Evolutionary conservation across 805 yeast genomes (phyloP).

Genomic region (Dipodascus albidus): DNA sequence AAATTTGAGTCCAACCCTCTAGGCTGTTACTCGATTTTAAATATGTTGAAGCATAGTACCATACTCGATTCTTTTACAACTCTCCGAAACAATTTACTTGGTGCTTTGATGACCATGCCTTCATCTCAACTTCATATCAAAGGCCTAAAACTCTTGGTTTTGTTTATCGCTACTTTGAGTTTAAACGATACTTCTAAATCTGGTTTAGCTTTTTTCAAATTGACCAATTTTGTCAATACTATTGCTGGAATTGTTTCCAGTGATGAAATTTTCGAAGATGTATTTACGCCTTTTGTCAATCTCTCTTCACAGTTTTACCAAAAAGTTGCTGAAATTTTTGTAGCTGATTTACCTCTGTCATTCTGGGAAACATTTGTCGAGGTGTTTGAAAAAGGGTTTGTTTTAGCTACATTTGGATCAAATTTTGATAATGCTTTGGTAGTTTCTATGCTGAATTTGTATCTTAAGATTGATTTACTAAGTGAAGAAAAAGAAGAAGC

Average conservation of each 20-base stretch:
- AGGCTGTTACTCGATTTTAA: not conserved
- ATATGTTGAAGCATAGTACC: not conserved
- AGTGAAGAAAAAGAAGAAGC: not conserved
- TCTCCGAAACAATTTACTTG: not conserved
- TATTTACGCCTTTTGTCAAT: not conserved
- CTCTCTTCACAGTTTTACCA: not conserved
- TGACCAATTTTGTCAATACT: not conserved
- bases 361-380: not conserved
- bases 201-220: not conserved
- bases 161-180: not conserved
- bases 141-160: not conserved
- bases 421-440: not conserved
- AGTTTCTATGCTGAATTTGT: not conserved
- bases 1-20: not conserved
- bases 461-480: not conserved
- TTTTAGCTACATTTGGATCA: not conserved
- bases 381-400: not conserved
- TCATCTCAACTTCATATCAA: not conserved
- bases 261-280: not conserved
- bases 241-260: not conserved
- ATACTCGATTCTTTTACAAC: not conserved
- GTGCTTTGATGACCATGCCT: not conserved
- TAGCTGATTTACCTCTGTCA: not conserved
- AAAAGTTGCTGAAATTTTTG: not conserved
- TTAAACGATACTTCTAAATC: not conserved